Evolutionary conservation across 306 rosid species (phyloP).

Genomic region (Gleditsia sinensis): DNA sequence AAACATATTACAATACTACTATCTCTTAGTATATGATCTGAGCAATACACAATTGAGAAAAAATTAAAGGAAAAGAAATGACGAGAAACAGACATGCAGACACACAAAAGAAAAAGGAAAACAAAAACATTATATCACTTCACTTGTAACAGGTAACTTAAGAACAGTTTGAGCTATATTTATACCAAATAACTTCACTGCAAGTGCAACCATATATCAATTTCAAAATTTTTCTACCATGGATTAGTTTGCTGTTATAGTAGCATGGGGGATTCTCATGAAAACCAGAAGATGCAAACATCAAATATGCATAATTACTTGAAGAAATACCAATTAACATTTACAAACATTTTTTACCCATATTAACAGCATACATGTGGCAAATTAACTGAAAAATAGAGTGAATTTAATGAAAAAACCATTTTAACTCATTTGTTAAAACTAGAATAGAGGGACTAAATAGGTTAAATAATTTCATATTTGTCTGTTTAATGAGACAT

Average conservation of each 20-base stretch:
- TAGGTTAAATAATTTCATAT: conserved; percentile 11
- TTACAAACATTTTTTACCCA: neutral
- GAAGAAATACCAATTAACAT: neutral
- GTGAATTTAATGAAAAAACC: too few species aligned
- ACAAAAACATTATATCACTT: too few species aligned
- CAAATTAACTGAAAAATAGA: too few species aligned
- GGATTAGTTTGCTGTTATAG: neutral
- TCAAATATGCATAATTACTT: neutral
- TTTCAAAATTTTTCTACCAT: neutral
- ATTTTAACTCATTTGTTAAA: too few species aligned
- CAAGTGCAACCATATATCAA: neutral
- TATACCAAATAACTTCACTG: conserved; percentile 9
- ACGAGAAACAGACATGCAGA: neutral
- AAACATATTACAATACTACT: conserved; percentile 10
- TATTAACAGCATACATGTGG: neutral
- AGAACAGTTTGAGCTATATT: conserved; percentile 10
- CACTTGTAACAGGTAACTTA: conserved; percentile 20
- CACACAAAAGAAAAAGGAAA: neutral
- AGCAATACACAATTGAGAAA: conserved; percentile 25
- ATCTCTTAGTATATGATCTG: neutral
- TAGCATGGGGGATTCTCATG: conserved; percentile 6
- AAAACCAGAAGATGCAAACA: neutral
- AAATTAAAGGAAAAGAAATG: conserved; percentile 11
- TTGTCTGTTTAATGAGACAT: neutral
- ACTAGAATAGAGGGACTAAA: too few species aligned